A percentile compares a stretch with the other conserved stretches of the same genome.
Evolutionary conservation across 2,329 filamentous ascomycete species (phyloP).

Genomic region (Dendrostoma leiphaemia): DNA sequence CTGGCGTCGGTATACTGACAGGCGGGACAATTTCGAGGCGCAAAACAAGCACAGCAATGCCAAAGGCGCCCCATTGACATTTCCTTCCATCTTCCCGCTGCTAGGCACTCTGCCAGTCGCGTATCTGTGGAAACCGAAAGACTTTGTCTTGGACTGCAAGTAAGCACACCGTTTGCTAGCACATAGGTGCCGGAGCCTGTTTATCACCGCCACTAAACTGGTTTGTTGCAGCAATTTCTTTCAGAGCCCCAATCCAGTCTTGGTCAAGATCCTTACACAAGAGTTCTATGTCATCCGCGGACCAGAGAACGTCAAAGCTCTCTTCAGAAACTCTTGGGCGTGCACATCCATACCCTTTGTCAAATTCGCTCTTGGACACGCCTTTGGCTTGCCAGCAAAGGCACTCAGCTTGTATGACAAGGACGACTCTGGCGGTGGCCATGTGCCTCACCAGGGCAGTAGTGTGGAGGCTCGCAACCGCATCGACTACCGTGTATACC

Average conservation of each 20-base stretch:
- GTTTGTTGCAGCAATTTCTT: constrained; percentile 24
- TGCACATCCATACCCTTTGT: constrained; percentile 28
- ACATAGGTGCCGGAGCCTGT: not conserved
- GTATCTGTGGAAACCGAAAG: constrained; percentile 24
- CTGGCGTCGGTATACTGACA: constrained; percentile 19
- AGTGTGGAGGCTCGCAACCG: constrained; percentile 1
- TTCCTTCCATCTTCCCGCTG: constrained; percentile 25
- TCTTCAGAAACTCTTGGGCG: constrained; percentile 23
- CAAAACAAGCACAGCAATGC: constrained; percentile 11
- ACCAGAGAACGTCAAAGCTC: constrained; percentile 24
- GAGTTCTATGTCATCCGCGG: constrained; percentile 25
- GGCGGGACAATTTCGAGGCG: constrained; percentile 2
- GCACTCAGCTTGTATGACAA: constrained; percentile 26
- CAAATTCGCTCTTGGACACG: constrained; percentile 28
- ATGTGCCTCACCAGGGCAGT: constrained; percentile 12
- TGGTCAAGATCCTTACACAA: constrained; percentile 24
- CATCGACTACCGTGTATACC: constrained; percentile 23
- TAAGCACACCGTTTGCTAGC: constrained; percentile 16
- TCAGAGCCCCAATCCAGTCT: constrained; percentile 21
- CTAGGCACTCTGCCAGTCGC: constrained; percentile 23
- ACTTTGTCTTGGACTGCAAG: constrained; percentile 22
- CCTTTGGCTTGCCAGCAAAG: constrained; percentile 26
- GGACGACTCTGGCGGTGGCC: constrained; percentile 26
- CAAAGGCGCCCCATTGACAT: constrained; percentile 20
- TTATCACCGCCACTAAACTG: constrained; percentile 5